Evolutionary conservation across 805 yeast genomes (phyloP), one percentile per base, ranked within the genome.

Genomic region (Candida arabinofermentans): DNA sequence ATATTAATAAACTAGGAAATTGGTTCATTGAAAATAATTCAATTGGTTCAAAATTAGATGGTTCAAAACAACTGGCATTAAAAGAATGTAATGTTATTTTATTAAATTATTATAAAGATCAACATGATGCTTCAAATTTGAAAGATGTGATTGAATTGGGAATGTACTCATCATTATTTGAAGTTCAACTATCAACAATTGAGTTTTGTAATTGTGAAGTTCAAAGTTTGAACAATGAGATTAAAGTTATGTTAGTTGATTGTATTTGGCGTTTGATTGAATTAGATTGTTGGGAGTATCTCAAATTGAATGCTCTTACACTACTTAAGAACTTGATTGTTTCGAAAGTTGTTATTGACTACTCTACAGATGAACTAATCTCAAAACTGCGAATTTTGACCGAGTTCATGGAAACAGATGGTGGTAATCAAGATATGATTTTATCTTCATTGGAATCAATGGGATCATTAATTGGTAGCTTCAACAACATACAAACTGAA

Each of bases 361-460:
- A 54, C n/a, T 42, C 55, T 1, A 13, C 13, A 10, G 36, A 39
- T n/a, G 53, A 54, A 0, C 42, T 50, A 10, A 42, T 54, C 1
- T 35, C 50, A 2, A 53, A 54, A 18, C 54, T 66, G 51, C 43
- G 56, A 2, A 37, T 60, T 12, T 57, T 72, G 30, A 57, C 62
- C 24, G 45, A 52, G 3, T 47, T 62, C 13, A 47, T 65, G n/a
- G 57, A 59, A 24, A 18, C 13, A 4, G 50, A 56, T 3, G 42
- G 54, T 4, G 59, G 59, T 22, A 69, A 73, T 34, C 81, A 75
- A 42, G 74, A 70, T 22, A 60, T 77, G n/a, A 67, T 62, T 42
- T 61, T 74, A 16, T 63, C 75, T 3, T 66, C 79, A 0, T 51
- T 81, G 13, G 80, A 77, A 53, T 65, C 75, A 1, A 54, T 79